A percentile compares a stretch with the other conserved stretches of the same genome.
Conservation (phyloP, 2,329 filamentous ascomycete species). For the Mariannaea elegans region DNA sequence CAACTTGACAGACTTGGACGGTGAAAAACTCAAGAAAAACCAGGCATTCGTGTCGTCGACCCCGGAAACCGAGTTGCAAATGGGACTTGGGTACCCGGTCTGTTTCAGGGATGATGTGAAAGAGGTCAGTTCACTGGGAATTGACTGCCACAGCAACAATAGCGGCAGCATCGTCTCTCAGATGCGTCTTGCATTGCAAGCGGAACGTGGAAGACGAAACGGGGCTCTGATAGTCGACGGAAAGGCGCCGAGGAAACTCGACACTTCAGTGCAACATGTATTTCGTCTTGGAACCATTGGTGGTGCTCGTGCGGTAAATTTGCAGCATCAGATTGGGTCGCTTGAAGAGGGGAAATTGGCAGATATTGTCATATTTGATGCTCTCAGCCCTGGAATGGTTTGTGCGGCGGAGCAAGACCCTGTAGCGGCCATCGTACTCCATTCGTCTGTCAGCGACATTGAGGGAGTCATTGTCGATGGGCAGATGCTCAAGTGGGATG, state of each 20-base stretch:
- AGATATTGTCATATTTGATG: conserved; percentile 3
- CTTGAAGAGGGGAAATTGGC: background rate
- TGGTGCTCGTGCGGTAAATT: background rate
- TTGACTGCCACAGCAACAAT: conserved; percentile 3
- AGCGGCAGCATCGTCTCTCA: background rate
- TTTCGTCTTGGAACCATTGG: background rate
- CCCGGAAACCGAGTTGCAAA: conserved; percentile 5
- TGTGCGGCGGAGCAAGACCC: background rate
- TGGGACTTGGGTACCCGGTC: conserved; percentile 6
- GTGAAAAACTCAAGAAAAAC: background rate
- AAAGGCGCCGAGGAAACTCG: background rate
- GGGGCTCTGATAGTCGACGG: background rate
- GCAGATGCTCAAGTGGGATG: background rate
- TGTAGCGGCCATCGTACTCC: background rate
- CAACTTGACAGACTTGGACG: background rate
- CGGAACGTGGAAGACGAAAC: background rate
- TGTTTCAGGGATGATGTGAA: background rate
- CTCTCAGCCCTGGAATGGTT: background rate
- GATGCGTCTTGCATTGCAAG: background rate
- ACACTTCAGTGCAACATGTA: background rate
- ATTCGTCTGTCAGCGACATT: background rate
- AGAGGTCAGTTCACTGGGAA: background rate
- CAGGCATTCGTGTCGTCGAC: conserved; percentile 1
- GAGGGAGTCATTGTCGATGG: background rate
- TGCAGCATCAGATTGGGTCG: background rate